Conservation (phyloP, 2,329 filamentous ascomycete species). For the Dryadomyces quercus-mongolicae region DNA sequence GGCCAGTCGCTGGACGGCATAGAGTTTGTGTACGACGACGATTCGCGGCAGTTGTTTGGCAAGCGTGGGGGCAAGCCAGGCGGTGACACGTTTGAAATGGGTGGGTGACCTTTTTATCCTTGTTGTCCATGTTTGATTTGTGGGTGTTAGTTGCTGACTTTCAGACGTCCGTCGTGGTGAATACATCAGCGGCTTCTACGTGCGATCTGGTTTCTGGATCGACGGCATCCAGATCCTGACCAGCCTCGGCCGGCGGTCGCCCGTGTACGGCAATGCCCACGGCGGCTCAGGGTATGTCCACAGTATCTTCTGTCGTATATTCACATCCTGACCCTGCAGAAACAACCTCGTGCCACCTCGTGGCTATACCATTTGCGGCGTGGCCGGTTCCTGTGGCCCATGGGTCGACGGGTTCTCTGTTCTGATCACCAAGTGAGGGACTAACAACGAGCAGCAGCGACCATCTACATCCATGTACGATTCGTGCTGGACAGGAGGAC, state of each 20-base stretch:
- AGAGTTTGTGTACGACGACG: slow-evolving; percentile 88
- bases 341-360: slow-evolving; percentile 80
- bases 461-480: too few species aligned
- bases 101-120: slow-evolving; percentile 31
- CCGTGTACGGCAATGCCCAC: slow-evolving; percentile 67
- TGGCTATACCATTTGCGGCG: slow-evolving; percentile 78
- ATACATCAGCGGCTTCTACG: slow-evolving; percentile 72
- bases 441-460: too few species aligned
- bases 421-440: slow-evolving; percentile 30
- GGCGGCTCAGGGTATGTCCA: slow-evolving; percentile 70
- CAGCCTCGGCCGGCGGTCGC: slow-evolving; percentile 74
- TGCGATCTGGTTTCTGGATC: slow-evolving; percentile 71
- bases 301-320: background rate
- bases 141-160: background rate
- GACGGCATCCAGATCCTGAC: slow-evolving; percentile 86
- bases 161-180: slow-evolving; percentile 75
- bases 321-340: slow-evolving; percentile 29
- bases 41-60: slow-evolving; percentile 74
- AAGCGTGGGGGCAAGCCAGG: slow-evolving; percentile 59
- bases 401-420: slow-evolving; percentile 84
- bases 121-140: background rate
- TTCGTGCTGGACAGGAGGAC: too few species aligned
- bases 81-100: slow-evolving; percentile 65
- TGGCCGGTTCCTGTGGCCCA: slow-evolving; percentile 66
- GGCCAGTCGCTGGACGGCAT: slow-evolving; percentile 70